Evolutionary conservation across 2,329 filamentous ascomycete species (phyloP), one percentile per base, ranked within the genome.

Genomic region (Fusarium palustre): DNA sequence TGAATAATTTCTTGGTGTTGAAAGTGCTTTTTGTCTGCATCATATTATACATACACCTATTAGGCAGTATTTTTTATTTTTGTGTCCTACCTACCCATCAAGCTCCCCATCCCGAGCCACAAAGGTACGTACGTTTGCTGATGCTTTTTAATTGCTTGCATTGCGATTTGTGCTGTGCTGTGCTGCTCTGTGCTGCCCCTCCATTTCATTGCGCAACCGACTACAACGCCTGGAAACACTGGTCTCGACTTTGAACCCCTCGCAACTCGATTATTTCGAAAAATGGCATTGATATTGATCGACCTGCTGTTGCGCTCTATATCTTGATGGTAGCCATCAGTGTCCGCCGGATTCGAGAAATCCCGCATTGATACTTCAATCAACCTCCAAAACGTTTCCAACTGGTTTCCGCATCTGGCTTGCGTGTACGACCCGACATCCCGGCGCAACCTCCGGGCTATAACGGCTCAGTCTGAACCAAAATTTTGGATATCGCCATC

Each of bases 341-440:
- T 49, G 49, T 39, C 58, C 58, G 45, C 25, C 50, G 11, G 46
- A 59, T 48, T 15, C 42, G 58, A 64, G 48, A 69, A 69, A 70
- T 70, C 66, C 64, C 66, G 59, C 66, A 64, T 69, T 60, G 54
- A 56, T 31, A 28, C 54, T 60, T 63, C 55, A 39, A 52, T 25
- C 30, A 25, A 45, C 47, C 30, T 38, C 49, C 30, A 64, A 52
- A 28, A 33, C 46, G 46, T 43, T 42, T 53, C 31, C 38, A 55
- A 57, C 45, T 25, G 39, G 38, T 56, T 48, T 39, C 68, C 57
- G 49, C 33, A 47, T 46, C 25, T 58, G 49, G 30, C 45, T 39
- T 65, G 63, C 65, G 67, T 74, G 73, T 75, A 65, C 71, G 67
- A 75, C 73, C 67, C 65, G 72, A 70, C 22, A 53, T 48, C 34